Evolutionary conservation across 768 basidiomycete genomes (phyloP).

Genomic region (Lactarius hatsudake): DNA sequence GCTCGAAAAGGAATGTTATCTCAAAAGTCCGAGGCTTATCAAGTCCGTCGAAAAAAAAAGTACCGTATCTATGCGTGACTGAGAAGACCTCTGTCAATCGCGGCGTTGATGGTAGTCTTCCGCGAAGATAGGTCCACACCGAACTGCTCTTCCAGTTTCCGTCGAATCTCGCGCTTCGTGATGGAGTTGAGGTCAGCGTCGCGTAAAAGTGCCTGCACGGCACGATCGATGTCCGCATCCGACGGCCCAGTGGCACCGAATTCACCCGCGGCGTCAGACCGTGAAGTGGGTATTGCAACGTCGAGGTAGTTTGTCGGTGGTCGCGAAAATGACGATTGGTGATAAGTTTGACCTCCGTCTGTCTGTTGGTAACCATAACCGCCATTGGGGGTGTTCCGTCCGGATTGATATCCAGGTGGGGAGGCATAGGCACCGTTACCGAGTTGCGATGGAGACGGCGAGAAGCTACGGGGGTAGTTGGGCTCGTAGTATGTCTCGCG

Average conservation of each 20-base stretch:
- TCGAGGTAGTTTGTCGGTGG: conserved; percentile 78
- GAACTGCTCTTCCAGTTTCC: conserved; percentile 78
- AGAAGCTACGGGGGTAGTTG: conserved; percentile 39
- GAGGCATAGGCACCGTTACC: conserved; percentile 43
- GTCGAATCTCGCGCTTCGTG: conserved; percentile 89
- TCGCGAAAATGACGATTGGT: conserved; percentile 61
- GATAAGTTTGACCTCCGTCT: conserved; percentile 44
- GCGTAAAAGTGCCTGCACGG: conserved; percentile 70
- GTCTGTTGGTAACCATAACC: conserved; percentile 16
- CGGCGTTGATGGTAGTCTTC: conserved; percentile 72
- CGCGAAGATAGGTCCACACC: conserved; percentile 71
- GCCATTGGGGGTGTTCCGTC: conserved; percentile 66
- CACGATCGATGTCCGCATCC: conserved; percentile 69
- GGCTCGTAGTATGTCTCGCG: conserved; percentile 87
- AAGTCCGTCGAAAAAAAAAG: conserved; percentile 13
- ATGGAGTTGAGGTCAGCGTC: conserved; percentile 83
- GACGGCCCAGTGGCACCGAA: conserved; percentile 49
- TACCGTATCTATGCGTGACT: conserved; percentile 30
- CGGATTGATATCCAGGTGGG: conserved; percentile 75
- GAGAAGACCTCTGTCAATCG: conserved; percentile 70
- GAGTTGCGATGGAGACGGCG: conserved; percentile 74
- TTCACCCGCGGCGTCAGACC: conserved; percentile 49
- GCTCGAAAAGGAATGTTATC: not conserved
- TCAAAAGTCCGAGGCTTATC: conserved; percentile 22
- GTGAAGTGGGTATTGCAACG: conserved; percentile 54